Base-by-base conservation (phyloP, 2,329 filamentous ascomycete genomes). In the Fusarium buharicum region DNA sequence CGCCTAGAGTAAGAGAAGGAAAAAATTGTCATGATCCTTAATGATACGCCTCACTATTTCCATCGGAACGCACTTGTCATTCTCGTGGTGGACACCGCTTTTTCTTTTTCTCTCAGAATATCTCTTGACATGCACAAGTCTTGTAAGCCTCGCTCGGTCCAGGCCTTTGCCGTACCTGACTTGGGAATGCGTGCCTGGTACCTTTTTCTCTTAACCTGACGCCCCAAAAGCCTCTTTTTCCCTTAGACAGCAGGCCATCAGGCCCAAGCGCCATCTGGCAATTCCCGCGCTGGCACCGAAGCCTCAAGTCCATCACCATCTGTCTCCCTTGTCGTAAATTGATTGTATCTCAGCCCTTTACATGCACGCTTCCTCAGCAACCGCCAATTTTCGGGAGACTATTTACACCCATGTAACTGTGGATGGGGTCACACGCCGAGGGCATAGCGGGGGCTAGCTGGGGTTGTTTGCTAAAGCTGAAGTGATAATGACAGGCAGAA, bases 171-270 rank as follows among this genome's bases (percentile, higher is more conserved):
- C 31, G 59, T 46, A n/a, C 50, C 44, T 62, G 50, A 41, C 55
- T 47, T 48, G 14, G 37, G 37, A 44, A 44, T 55, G 30, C 28
- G 62, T 66, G 57, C 62, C 61, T 62, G 62, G 62, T 62, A 30
- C 61, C 62, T 64, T 54, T 30, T 44, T 13, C 7, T 18, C 40
- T 22, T 16, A 51, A 52, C 46, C 38, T 28, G 13, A 52, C 33
- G 41, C 56, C 50, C 28, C 55, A 55, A 64, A 59, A 55, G 52
- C 52, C 47, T 62, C 40, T 56, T 49, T 45, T 54, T 47, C 34
- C 36, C 36, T 13, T 12, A 33, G 30, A 18, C 38, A 24, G 43
- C 55, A 48, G 49, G 56, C 60, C 55, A 59, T 39, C 37, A 59
- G 55, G 48, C 17, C 41, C 33, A 33, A 40, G 38, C 56, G 52